Percentiles rank a stretch among this genome's conserved stretches.
These are phyloP conservation scores for Vitis cinerea DNA, from an alignment of 164 flowering plant genomes.

Conservation along the genomic window DNA sequence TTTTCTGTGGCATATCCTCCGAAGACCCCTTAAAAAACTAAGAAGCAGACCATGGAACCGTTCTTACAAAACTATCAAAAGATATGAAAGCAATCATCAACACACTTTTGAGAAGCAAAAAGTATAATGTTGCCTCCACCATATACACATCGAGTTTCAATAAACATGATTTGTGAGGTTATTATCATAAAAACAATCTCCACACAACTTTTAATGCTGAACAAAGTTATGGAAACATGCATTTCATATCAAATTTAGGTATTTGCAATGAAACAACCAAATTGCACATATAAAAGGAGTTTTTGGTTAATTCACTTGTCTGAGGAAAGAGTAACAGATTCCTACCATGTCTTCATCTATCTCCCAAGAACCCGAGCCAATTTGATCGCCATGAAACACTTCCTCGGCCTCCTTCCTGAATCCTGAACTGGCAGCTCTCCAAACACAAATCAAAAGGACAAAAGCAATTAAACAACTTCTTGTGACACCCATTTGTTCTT, in stretches of 20 bases:
- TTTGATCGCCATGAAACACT: slow-evolving; percentile 16
- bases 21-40: no score
- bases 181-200: background rate
- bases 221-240: background rate
- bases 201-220: background rate
- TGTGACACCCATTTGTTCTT: slow-evolving; percentile 32
- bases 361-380: slow-evolving; percentile 22
- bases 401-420: slow-evolving; percentile 20
- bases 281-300: no score
- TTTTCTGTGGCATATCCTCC: no score
- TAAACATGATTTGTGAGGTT: no score
- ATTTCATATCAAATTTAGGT: background rate
- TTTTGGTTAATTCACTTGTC: background rate
- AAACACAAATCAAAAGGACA: slow-evolving; percentile 28
- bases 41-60: no score
- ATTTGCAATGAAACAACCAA: background rate
- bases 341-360: slow-evolving; percentile 42
- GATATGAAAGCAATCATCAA: no score
- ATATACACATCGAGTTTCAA: no score
- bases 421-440: slow-evolving; percentile 17
- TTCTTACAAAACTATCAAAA: no score
- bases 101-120: no score
- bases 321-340: background rate
- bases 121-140: no score
- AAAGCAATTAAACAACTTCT: slow-evolving; percentile 27